Evolutionary conservation across 2,329 filamentous ascomycete genomes (phyloP), one percentile per base, ranked within the genome.

Genomic region (Monilinia fructicola): DNA sequence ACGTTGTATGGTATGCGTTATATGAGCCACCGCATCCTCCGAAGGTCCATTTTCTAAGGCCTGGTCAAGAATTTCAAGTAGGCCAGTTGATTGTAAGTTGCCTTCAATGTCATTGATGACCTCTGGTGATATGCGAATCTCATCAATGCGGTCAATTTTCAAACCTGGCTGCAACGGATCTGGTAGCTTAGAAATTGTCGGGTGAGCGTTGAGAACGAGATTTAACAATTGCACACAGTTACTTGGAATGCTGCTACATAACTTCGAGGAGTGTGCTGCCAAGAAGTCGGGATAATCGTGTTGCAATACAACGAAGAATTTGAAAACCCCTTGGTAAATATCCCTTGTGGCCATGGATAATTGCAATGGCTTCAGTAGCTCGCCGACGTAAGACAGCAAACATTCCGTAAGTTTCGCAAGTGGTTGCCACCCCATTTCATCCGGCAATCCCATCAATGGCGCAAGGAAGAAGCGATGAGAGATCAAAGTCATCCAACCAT

Each of bases 251-350:
- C 87, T 87, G 72, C 90, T 89, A 79, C 90, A 93, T 63, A 99
- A 86, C 71, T 87, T 86, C 71, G 91, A 87, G 75, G 96, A 91
- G 77, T 96, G 92, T 73, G 93, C 91, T 7, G 91, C 90, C 53
- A 99, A 80, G 78, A 97, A 99, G 66, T 97, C 93, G 0, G 94
- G 91, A 78, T 92, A 98, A 77, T 99, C 95, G 75, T 98, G 95
- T 72, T 97, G 91, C 64, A 99, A 81, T 63, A 96, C 85, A 44
- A 96, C 81, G 65, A 98, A 80, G 68, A 97, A 85, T 75, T 96
- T 93, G 58, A 96, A 81, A 1, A 91, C 87, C 11, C 90, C 92
- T 68, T 92, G 89, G 77, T 97, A 97, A 69, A 96, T 86, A 65
- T 94, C 91, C 76, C 92, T 93, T 44, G 89, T 87, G 61, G 91